phyloP scores from a whole-genome alignment of 768 basidiomycete genomes.

The Calocybe indica region DNA sequence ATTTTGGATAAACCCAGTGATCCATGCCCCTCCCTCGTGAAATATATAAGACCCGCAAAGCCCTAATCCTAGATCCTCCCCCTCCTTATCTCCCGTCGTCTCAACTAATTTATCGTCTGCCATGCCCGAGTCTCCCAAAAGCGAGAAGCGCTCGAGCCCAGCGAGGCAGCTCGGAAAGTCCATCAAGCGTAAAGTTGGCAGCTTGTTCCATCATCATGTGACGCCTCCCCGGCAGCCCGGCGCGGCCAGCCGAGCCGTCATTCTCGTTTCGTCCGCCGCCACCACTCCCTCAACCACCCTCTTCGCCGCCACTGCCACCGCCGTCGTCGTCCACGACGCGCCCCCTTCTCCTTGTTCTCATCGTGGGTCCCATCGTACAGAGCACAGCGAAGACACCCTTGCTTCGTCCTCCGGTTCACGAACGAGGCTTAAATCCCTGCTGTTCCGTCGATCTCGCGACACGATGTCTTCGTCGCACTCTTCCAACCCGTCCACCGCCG shows the following conservation, averaged over 20 bases:
- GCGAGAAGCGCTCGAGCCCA: slow-evolving; percentile 7
- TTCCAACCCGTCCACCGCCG: too few relatives aligned
- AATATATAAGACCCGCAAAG: not conserved
- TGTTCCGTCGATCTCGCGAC: too few relatives aligned
- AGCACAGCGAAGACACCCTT: too few relatives aligned
- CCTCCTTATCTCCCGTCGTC: too few relatives aligned
- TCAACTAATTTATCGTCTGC: too few relatives aligned
- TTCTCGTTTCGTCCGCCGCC: slow-evolving; percentile 12
- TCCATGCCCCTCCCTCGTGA: too few relatives aligned
- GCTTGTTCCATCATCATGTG: slow-evolving; percentile 11
- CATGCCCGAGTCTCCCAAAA: slow-evolving; percentile 8
- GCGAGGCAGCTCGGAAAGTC: slow-evolving; percentile 8
- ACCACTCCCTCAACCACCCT: slow-evolving; percentile 27
- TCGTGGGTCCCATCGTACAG: slow-evolving; percentile 9
- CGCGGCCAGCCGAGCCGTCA: slow-evolving; percentile 12
- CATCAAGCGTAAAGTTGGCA: slow-evolving; percentile 14
- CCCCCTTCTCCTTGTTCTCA: slow-evolving; percentile 24
- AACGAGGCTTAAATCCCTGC: too few relatives aligned
- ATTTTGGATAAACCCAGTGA: too few relatives aligned
- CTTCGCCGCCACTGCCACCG: slow-evolving; percentile 37
- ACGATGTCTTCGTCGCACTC: too few relatives aligned
- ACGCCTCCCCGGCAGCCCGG: slow-evolving; percentile 16
- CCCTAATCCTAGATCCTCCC: too few relatives aligned
- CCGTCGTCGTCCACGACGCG: not conserved
- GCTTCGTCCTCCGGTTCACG: too few relatives aligned